phyloP scores from a whole-genome alignment of 1,139 yeast species.

The Protomyces lactucae-debilis region DNA sequence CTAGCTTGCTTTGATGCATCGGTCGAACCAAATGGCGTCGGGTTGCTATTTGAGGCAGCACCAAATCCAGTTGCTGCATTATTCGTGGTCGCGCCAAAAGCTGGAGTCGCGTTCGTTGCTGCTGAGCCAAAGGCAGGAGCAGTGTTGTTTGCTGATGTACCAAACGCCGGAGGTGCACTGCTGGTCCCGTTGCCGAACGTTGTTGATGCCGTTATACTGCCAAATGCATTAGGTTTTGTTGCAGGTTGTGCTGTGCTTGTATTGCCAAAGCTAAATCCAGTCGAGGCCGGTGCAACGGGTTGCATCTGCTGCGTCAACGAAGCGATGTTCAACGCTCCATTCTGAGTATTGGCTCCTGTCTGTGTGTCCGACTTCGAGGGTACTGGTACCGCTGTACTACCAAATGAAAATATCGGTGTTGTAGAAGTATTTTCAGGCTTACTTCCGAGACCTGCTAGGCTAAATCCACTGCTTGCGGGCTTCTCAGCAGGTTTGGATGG shows the following conservation, averaged over 20 bases:
- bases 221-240: neutral
- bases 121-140: neutral
- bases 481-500: no score
- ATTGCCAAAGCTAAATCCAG: neutral
- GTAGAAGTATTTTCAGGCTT: neutral
- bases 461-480: no score
- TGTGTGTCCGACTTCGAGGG: neutral
- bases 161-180: neutral
- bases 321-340: neutral
- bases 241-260: neutral
- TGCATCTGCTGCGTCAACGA: neutral
- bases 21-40: no score
- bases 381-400: neutral
- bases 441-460: no score
- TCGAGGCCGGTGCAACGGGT: neutral
- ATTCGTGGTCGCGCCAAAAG: neutral
- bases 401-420: neutral
- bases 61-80: no score
- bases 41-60: no score
- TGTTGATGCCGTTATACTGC: neutral
- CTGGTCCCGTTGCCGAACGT: neutral
- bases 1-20: no score
- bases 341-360: neutral
- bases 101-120: neutral
- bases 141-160: neutral